A percentile compares a stretch with the other conserved stretches of the same genome.
phyloP scores from a whole-genome alignment of 2,329 filamentous ascomycete species.

The Diaporthe vexans region DNA sequence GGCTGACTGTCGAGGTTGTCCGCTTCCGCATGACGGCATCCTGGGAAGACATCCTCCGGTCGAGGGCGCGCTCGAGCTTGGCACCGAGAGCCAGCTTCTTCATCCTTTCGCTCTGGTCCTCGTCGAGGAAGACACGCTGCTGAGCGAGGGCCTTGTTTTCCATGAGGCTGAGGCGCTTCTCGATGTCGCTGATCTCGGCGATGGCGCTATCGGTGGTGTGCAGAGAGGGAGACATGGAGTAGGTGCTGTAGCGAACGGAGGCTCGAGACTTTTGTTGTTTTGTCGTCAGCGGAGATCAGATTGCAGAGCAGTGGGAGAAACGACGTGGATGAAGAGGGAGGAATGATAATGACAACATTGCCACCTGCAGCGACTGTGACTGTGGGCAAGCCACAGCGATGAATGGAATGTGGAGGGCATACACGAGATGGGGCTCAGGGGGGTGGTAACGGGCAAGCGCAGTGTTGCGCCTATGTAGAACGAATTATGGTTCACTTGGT shows the following conservation, averaged over 20 bases:
- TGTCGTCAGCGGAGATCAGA: conserved; percentile 30
- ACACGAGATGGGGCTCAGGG: conserved; percentile 33
- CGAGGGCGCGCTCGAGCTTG: conserved; percentile 90
- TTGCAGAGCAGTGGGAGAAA: neutral
- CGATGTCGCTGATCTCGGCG: conserved; percentile 77
- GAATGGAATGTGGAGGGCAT: neutral
- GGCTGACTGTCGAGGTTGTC: conserved; percentile 43
- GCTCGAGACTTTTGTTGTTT: conserved; percentile 60
- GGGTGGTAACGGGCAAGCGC: neutral
- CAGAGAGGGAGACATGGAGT: conserved; percentile 73
- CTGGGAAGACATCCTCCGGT: conserved; percentile 87
- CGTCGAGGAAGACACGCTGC: conserved; percentile 84
- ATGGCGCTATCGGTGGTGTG: conserved; percentile 67
- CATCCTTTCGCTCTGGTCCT: conserved; percentile 85
- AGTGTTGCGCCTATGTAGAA: conserved; percentile 25
- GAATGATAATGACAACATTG: neutral
- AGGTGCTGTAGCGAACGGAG: conserved; percentile 71
- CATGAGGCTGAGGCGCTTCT: conserved; percentile 85
- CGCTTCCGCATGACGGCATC: conserved; percentile 85
- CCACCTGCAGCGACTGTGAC: neutral
- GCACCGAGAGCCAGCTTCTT: conserved; percentile 90
- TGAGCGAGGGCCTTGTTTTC: conserved; percentile 88
- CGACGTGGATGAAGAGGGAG: neutral
- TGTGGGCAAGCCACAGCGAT: neutral
- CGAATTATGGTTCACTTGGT: conserved; percentile 10